Percentiles rank a stretch among this genome's conserved stretches.
Evolutionary conservation across 352 stramenopile genomes (phyloP).

Genomic region (Pythium brachiatum): DNA sequence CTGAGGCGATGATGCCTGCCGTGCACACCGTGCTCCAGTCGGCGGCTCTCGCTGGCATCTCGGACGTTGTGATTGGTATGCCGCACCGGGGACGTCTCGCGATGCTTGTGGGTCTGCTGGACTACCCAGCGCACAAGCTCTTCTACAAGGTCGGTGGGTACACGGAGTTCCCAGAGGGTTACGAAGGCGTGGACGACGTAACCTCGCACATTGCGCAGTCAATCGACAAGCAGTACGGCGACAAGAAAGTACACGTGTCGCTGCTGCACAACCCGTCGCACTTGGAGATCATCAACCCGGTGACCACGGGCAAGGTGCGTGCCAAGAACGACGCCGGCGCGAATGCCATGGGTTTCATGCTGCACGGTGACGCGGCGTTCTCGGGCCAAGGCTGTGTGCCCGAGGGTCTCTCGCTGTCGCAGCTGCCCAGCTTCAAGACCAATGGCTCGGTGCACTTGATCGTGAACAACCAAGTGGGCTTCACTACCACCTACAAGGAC

Average conservation of each 20-base stretch:
- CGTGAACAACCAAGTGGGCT: conserved; percentile 90
- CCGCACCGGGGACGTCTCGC: conserved; percentile 79
- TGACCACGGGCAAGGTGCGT: conserved; percentile 80
- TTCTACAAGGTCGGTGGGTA: conserved; percentile 80
- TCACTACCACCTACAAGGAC: conserved; percentile 84
- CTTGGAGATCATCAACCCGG: conserved; percentile 87
- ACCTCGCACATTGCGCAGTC: conserved; percentile 83
- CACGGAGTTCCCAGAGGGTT: conserved; percentile 63
- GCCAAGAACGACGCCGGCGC: conserved; percentile 69
- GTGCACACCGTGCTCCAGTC: conserved; percentile 69
- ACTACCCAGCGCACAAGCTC: conserved; percentile 82
- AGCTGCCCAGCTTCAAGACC: conserved; percentile 75
- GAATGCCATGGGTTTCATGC: conserved; percentile 73
- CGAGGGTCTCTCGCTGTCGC: conserved; percentile 70
- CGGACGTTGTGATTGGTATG: conserved; percentile 87
- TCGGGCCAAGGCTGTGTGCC: conserved; percentile 82
- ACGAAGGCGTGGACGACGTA: conserved; percentile 78
- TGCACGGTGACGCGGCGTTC: conserved; percentile 89
- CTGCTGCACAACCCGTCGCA: conserved; percentile 87
- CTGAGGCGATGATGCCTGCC: conserved; percentile 75
- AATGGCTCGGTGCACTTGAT: conserved; percentile 83
- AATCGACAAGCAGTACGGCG: conserved; percentile 62
- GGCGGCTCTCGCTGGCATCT: conserved; percentile 41
- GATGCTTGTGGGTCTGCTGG: conserved; percentile 66
- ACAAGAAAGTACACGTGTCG: conserved; percentile 67